A percentile compares a stretch with the other conserved stretches of the same genome.
Conservation (phyloP, 768 basidiomycete genomes). For the Saitozyma sp. region DNA sequence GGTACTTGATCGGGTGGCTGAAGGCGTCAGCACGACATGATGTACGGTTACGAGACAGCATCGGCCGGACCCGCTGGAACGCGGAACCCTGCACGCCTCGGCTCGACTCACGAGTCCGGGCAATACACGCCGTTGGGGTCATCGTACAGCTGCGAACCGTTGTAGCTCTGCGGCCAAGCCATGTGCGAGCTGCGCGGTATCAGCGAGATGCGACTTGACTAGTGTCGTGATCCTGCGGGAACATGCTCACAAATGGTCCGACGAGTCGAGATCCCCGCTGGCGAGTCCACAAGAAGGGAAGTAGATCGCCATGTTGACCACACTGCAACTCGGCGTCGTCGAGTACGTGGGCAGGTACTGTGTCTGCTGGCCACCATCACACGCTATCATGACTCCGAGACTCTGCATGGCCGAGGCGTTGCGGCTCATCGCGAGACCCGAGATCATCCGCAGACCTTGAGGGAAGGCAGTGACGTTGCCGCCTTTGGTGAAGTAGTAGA, state of each 20-base stretch:
- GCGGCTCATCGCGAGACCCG: slow-evolving; percentile 22
- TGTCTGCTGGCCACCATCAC: slow-evolving; percentile 34
- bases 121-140: slow-evolving; percentile 28
- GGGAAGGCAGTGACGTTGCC: slow-evolving; percentile 40
- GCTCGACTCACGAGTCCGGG: slow-evolving; percentile 32
- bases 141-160: slow-evolving; percentile 12
- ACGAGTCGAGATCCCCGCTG: slow-evolving; percentile 19
- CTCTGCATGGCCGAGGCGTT: slow-evolving; percentile 12
- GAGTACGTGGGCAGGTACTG: slow-evolving; percentile 32
- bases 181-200: slow-evolving; percentile 38
- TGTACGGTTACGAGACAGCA: neutral
- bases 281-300: slow-evolving; percentile 43
- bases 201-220: neutral
- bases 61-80: no score
- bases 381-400: slow-evolving; percentile 35
- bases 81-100: no score
- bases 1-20: slow-evolving; percentile 39
- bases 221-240: no score
- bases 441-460: slow-evolving; percentile 40
- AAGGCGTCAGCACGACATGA: slow-evolving; percentile 10
- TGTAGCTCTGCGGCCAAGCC: slow-evolving; percentile 33
- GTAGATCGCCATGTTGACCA: slow-evolving; percentile 30
- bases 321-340: slow-evolving; percentile 27
- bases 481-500: slow-evolving; percentile 49
- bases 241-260: slow-evolving; percentile 40